Evolutionary conservation across 352 stramenopile species (phyloP).

Genomic region (Globisporangium parvum): DNA sequence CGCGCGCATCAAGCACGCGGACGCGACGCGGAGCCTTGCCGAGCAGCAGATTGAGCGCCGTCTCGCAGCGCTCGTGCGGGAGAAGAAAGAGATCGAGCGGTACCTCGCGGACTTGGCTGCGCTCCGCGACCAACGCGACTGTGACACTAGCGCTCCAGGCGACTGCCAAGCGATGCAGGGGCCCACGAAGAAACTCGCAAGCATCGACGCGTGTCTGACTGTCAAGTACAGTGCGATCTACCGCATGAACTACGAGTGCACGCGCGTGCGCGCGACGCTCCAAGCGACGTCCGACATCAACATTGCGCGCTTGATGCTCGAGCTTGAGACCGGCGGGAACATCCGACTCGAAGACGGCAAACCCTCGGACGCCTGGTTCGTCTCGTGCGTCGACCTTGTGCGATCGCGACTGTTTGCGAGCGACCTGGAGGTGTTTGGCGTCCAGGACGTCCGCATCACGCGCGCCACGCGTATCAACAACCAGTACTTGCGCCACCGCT

Average conservation of each 20-base stretch:
- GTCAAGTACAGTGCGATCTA: conserved; percentile 34
- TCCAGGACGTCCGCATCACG: conserved; percentile 65
- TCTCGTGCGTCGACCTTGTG: conserved; percentile 79
- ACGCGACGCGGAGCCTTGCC: conserved; percentile 34
- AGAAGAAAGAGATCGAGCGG: conserved; percentile 71
- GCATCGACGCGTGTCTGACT: conserved; percentile 30
- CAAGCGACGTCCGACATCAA: conserved; percentile 60
- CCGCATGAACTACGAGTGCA: conserved; percentile 58
- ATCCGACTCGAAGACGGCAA: conserved; percentile 88
- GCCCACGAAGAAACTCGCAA: conserved; percentile 37
- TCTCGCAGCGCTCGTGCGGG: conserved; percentile 28
- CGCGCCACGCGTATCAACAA: conserved; percentile 89
- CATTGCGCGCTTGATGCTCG: conserved; percentile 76
- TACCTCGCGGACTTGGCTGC: conserved; percentile 19
- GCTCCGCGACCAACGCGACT: conserved; percentile 1
- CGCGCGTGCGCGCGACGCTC: conserved; percentile 35
- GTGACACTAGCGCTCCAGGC: background rate
- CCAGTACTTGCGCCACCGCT: conserved; percentile 81
- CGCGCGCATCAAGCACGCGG: conserved; percentile 36
- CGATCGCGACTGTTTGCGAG: conserved; percentile 54
- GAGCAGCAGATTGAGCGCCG: conserved; percentile 48
- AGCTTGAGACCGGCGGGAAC: conserved; percentile 89
- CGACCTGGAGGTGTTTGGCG: conserved; percentile 48
- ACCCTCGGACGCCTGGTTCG: conserved; percentile 75
- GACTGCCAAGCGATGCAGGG: conserved; percentile 10